phyloP scores from a whole-genome alignment of 495 filamentous ascomycete species.

The Lichenothelia convexa region DNA sequence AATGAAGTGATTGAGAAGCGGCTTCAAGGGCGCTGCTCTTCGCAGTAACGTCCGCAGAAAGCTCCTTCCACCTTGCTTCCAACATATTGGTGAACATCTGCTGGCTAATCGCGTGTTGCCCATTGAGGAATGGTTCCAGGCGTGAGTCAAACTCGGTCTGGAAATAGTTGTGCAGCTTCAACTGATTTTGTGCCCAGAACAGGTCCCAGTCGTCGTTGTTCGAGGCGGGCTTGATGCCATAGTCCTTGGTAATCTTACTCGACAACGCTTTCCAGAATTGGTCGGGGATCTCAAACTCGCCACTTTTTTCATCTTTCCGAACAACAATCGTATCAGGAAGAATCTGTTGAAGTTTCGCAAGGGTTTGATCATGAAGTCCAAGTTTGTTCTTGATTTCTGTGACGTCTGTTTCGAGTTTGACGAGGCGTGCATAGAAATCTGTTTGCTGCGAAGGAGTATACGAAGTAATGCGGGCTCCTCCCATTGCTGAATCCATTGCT shows the following conservation, averaged over 20 bases:
- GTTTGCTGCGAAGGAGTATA: too few relatives aligned
- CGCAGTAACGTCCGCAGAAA: not conserved
- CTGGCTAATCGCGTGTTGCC: not conserved
- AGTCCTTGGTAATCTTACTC: constrained; percentile 13
- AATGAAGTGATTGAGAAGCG: too few relatives aligned
- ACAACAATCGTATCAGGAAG: constrained; percentile 22
- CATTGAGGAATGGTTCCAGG: constrained; percentile 5
- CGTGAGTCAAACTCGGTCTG: constrained; percentile 1
- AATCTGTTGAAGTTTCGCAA: constrained; percentile 13
- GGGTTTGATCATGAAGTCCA: constrained; percentile 11
- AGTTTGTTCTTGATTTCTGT: constrained; percentile 4
- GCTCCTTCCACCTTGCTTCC: not conserved
- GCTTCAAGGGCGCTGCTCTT: constrained; percentile 1
- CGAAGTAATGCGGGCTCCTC: too few relatives aligned
- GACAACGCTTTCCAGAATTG: constrained; percentile 38
- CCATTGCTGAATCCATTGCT: too few relatives aligned
- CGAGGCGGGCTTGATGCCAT: constrained; percentile 8
- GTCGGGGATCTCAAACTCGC: constrained; percentile 27
- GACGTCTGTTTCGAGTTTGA: not conserved
- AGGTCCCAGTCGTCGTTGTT: not conserved
- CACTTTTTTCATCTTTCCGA: constrained; percentile 22
- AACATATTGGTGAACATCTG: not conserved
- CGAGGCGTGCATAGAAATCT: too few relatives aligned
- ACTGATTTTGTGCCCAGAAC: not conserved
- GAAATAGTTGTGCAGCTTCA: constrained; percentile 11